Evolutionary conservation across 2,329 filamentous ascomycete species (phyloP).

Genomic region (Alternaria triticina): DNA sequence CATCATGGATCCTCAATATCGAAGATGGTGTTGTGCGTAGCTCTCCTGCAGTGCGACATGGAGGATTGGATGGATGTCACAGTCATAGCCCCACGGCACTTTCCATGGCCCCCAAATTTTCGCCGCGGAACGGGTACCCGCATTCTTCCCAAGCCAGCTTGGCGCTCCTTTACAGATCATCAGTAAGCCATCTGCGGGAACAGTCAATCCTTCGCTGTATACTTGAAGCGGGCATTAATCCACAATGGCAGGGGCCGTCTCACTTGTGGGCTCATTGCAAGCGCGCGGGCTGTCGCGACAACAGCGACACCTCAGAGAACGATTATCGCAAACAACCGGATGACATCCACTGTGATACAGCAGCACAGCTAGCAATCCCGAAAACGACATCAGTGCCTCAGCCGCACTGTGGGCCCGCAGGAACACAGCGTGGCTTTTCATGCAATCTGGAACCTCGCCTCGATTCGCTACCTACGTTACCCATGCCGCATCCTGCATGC

Average conservation of each 20-base stretch:
- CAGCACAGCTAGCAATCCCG: not conserved
- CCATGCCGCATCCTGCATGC: constrained; percentile 3
- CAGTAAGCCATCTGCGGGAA: not conserved
- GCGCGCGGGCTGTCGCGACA: not conserved
- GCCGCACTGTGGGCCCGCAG: constrained; percentile 1
- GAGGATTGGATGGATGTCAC: not conserved
- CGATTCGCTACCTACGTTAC: constrained; percentile 1
- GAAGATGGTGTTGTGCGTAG: not conserved
- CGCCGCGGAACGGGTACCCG: not conserved
- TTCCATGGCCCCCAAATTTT: not conserved
- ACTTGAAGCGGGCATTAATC: not conserved
- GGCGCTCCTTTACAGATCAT: not conserved
- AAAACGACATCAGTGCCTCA: not conserved
- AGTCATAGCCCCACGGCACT: not conserved
- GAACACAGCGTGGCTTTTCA: not conserved
- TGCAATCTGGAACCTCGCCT: not conserved
- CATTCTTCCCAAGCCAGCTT: not conserved
- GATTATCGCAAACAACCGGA: not conserved
- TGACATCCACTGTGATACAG: not conserved
- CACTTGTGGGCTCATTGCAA: not conserved
- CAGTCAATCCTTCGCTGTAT: not conserved
- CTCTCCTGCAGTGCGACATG: not conserved
- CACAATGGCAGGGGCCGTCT: not conserved
- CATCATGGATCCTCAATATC: not conserved
- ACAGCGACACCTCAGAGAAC: not conserved